phyloP scores from a whole-genome alignment of 2,329 filamentous ascomycete species.

The Epichloe uncinata region DNA sequence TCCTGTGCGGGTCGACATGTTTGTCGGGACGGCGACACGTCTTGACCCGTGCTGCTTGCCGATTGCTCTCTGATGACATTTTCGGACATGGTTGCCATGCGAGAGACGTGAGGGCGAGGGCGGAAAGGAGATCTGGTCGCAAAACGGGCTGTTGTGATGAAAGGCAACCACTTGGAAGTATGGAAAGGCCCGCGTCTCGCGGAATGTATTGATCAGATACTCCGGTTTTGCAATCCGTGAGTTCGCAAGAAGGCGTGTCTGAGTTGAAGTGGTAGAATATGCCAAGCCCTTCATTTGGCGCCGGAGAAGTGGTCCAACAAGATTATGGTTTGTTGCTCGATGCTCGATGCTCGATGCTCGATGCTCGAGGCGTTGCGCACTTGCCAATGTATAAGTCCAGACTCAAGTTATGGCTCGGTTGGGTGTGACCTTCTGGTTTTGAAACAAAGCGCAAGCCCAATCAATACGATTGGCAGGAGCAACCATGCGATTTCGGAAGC shows the following conservation, averaged over 20 bases:
- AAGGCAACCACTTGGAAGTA: neutral
- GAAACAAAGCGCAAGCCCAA: neutral
- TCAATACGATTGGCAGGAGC: neutral
- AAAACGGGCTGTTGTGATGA: neutral
- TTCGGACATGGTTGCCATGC: constrained; percentile 1
- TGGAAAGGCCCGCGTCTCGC: neutral
- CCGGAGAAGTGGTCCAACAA: neutral
- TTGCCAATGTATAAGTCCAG: neutral
- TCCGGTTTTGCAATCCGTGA: neutral
- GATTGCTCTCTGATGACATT: constrained; percentile 2
- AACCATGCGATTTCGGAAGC: neutral
- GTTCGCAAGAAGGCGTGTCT: neutral
- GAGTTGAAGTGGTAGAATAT: neutral
- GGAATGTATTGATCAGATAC: neutral
- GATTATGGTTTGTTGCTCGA: neutral
- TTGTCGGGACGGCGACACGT: constrained; percentile 3
- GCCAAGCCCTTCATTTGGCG: neutral
- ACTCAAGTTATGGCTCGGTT: neutral
- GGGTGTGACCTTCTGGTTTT: neutral
- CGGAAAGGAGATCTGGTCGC: neutral
- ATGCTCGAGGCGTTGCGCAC: neutral
- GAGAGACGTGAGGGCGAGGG: neutral
- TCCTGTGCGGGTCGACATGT: constrained; percentile 5
- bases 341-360: neutral
- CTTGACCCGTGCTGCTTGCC: constrained; percentile 1